Evolutionary conservation across 768 basidiomycete species (phyloP), one percentile per base, ranked within the genome.

Genomic region (Tylopilus vinaceipallidus): DNA sequence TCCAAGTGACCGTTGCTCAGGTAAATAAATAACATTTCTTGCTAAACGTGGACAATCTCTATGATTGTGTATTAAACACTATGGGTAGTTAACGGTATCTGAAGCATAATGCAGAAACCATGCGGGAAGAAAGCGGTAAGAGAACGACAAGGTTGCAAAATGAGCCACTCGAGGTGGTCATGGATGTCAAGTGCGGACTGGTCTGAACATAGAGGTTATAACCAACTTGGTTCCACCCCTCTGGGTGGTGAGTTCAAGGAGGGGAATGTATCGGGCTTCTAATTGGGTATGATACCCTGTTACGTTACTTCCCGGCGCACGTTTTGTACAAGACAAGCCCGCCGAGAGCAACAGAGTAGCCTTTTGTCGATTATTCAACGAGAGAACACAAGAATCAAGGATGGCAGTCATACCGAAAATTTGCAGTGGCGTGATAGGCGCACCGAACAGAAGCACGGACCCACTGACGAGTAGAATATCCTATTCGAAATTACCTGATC

Each of bases 401-500:
- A 27, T 34, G 23, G 36, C 46, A n/a, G 35, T 68, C 77, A 50
- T 62, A 74, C 90, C 94, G 63, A 95, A 76, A 27, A 95, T 76
- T 66, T 99, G 95, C 13, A 95, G 66, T 16, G 85, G 82, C 24
- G 91, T 88, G 61, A 99, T 83, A 12, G 69, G 66, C n/a, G 81
- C 79, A 34, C 88, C 84, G 62, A 95, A 95, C 49, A 95, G 73
- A 46, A 93, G 65, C 27, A 98, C 93, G 1, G 92, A 95, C 38
- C 92, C 93, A 8, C 82, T 78, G 69, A 99, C 93, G 52, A 98
- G 83, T 23, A 99, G 80, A 55, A 98, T 98, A 66, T 98, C 95
- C 89, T 65, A 22, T 12, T 3, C 10, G 16, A 89, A 19, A 30
- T 26, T 3, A 10, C 9, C 68, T 35, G 53, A 59, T 59, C 19